Percentiles rank a stretch among this genome's conserved stretches.
phyloP scores from a whole-genome alignment of 257 asterid species.

The Catharanthus roseus region DNA sequence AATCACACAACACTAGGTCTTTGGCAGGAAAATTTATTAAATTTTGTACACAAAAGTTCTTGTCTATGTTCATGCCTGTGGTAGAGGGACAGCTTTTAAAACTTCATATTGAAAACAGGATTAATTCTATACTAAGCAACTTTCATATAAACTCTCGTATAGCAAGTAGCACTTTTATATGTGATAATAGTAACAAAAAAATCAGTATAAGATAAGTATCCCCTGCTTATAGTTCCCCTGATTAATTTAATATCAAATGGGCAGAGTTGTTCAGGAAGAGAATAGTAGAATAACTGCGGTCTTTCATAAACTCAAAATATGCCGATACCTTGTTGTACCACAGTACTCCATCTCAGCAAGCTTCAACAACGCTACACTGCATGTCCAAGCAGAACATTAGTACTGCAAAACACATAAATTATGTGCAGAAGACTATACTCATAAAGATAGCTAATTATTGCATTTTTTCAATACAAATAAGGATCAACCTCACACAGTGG shows the following conservation, averaged over 20 bases:
- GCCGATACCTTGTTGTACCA: constrained; percentile 83
- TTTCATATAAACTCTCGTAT: not conserved
- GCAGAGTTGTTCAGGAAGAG: not conserved
- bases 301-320: not conserved
- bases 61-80: not conserved
- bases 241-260: not conserved
- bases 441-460: not conserved
- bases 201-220: not conserved
- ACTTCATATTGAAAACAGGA: not conserved
- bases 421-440: not conserved
- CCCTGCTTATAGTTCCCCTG: not conserved
- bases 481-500: constrained; percentile 72
- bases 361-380: constrained; percentile 76
- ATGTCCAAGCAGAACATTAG: constrained; percentile 7
- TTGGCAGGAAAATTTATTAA: not conserved
- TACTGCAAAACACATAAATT: not conserved
- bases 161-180: not conserved
- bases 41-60: not conserved
- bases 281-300: not conserved
- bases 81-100: not conserved
- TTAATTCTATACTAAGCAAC: not conserved
- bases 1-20: not conserved
- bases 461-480: not conserved
- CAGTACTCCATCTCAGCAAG: constrained; percentile 94
- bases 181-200: not conserved